A percentile compares a stretch with the other conserved stretches of the same genome.
phyloP scores from a whole-genome alignment of 2,329 filamentous ascomycete genomes.

The Venturia nashicola region DNA sequence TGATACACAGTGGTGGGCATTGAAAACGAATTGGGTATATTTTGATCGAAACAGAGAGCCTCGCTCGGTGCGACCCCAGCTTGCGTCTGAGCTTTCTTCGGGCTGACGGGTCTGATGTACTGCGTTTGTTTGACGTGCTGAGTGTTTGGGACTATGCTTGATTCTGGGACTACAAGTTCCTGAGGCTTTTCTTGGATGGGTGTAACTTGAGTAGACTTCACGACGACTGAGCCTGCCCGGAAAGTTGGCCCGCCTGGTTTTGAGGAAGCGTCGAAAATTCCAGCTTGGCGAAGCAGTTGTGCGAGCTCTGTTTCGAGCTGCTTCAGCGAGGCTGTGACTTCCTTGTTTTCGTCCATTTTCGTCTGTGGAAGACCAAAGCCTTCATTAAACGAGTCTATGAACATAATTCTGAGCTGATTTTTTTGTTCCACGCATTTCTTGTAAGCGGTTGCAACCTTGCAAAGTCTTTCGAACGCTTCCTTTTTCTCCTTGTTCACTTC shows the following conservation, averaged over 20 bases:
- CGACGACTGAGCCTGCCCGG: neutral
- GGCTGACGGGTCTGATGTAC: neutral
- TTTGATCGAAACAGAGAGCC: neutral
- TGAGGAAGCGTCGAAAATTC: neutral
- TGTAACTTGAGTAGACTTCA: slow-evolving; percentile 9
- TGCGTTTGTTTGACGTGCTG: slow-evolving; percentile 9
- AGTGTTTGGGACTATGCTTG: slow-evolving; percentile 1
- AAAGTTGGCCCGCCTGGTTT: neutral
- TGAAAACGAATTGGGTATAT: neutral
- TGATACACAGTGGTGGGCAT: neutral
- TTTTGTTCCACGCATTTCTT: neutral
- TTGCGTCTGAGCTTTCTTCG: neutral
- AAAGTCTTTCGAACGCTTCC: slow-evolving; percentile 4
- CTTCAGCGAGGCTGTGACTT: neutral
- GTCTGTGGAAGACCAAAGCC: neutral
- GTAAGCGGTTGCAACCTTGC: neutral
- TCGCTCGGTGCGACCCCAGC: neutral
- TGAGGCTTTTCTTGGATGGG: neutral
- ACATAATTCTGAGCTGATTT: neutral
- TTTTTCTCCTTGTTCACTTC: slow-evolving; percentile 1
- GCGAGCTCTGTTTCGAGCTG: neutral
- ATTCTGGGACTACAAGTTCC: slow-evolving; percentile 2
- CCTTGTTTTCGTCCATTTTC: slow-evolving; percentile 3
- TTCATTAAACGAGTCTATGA: slow-evolving; percentile 1
- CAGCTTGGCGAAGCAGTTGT: neutral